Conservation (phyloP, 495 filamentous ascomycete species). For the Penicillium tannophilum region DNA sequence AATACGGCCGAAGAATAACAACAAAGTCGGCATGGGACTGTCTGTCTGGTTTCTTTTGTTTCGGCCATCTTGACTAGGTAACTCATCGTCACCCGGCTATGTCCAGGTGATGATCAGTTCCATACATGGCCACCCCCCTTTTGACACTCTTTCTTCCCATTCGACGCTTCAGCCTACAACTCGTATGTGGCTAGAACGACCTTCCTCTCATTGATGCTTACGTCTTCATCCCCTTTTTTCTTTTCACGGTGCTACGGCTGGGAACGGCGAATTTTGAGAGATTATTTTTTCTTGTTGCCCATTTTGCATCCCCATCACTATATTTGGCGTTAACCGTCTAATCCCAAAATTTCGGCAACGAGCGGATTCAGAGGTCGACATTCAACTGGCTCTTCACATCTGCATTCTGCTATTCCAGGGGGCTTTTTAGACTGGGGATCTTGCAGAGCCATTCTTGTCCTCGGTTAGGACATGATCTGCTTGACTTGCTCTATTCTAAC, state of each 20-base stretch:
- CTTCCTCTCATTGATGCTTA: slow-evolving; percentile 38
- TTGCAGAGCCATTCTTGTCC: neutral
- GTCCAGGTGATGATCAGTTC: slow-evolving; percentile 5
- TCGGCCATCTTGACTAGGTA: slow-evolving; percentile 15
- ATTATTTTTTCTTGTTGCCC: slow-evolving; percentile 30
- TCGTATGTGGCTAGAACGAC: slow-evolving; percentile 30
- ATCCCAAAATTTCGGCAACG: slow-evolving; percentile 35
- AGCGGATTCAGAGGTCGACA: slow-evolving; percentile 3
- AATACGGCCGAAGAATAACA: slow-evolving; percentile 29
- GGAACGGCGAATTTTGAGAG: slow-evolving; percentile 43
- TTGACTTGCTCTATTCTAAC: neutral
- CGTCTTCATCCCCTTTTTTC: slow-evolving; percentile 28
- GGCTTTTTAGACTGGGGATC: slow-evolving; percentile 1
- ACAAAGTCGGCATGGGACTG: slow-evolving; percentile 28
- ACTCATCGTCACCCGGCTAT: slow-evolving; percentile 17
- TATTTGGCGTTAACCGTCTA: slow-evolving; percentile 42
- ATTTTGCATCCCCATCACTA: slow-evolving; percentile 30
- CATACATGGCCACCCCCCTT: slow-evolving; percentile 15
- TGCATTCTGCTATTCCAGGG: neutral
- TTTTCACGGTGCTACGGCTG: slow-evolving; percentile 49
- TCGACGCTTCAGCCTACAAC: slow-evolving; percentile 30
- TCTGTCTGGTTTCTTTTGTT: slow-evolving; percentile 24
- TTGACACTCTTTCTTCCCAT: slow-evolving; percentile 24
- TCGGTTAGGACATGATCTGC: neutral
- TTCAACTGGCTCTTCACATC: slow-evolving; percentile 2